phyloP scores from a whole-genome alignment of 345 rosid species.

The Clausena lansium region DNA sequence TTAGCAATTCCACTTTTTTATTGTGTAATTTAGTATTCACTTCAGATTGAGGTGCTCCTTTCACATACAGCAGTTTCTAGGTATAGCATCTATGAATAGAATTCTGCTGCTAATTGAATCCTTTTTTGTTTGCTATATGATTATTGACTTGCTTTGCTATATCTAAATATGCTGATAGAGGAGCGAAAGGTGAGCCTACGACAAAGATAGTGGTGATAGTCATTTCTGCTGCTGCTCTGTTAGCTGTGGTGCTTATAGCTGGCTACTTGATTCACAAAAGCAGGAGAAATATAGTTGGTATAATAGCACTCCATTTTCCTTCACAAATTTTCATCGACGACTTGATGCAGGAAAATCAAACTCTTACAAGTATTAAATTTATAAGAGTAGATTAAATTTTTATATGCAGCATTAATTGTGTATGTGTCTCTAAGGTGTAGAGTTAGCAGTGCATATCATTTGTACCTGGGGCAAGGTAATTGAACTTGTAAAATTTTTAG shows the following conservation, averaged over 20 bases:
- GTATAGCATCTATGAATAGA: neutral
- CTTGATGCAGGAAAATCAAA: no score
- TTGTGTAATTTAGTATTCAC: neutral
- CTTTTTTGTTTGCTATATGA: no score
- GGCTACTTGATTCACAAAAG: neutral
- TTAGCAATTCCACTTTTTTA: neutral
- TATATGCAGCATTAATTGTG: no score
- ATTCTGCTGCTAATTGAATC: neutral
- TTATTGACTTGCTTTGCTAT: neutral
- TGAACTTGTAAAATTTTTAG: no score
- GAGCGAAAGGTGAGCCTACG: neutral
- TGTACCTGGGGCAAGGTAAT: no score
- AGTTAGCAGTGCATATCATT: no score
- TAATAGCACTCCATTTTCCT: no score
- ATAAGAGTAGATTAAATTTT: no score
- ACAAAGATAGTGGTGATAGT: neutral
- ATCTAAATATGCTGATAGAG: neutral
- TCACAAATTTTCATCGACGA: no score
- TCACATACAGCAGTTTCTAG: neutral
- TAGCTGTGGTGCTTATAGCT: neutral
- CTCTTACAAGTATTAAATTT: no score
- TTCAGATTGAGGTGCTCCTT: conserved; percentile 12
- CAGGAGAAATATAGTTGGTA: neutral
- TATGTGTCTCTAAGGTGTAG: no score
- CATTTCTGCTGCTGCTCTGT: neutral